phyloP scores from a whole-genome alignment of 2,329 filamentous ascomycete genomes.

The Thielaviopsis punctulata region DNA sequence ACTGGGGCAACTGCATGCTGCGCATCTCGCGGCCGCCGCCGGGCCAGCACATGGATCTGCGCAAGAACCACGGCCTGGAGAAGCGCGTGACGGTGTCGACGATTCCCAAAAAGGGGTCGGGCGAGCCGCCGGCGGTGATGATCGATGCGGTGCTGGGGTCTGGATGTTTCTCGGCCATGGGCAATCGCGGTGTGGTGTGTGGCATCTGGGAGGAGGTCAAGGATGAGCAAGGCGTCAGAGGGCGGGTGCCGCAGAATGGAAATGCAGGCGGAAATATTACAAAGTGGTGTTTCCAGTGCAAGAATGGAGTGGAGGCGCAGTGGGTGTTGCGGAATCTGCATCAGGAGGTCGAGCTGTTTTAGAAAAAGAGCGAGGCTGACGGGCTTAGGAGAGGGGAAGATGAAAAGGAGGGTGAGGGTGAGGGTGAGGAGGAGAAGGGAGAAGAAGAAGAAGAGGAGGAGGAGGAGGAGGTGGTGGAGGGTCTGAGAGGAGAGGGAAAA shows the following conservation, averaged over 20 bases:
- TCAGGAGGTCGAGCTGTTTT: constrained; percentile 28
- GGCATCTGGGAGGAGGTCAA: constrained; percentile 71
- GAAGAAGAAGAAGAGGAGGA: too few species aligned
- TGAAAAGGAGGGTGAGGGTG: background rate
- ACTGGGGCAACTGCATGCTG: constrained; percentile 70
- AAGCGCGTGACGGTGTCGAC: constrained; percentile 71
- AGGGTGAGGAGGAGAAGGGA: background rate
- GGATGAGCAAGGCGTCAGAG: constrained; percentile 39
- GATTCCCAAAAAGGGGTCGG: constrained; percentile 42
- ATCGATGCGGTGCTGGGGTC: constrained; percentile 75
- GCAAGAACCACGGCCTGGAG: constrained; percentile 49
- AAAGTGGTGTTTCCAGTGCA: constrained; percentile 48
- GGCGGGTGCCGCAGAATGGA: constrained; percentile 33
- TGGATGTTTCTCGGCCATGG: constrained; percentile 69
- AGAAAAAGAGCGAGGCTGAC: constrained; percentile 1
- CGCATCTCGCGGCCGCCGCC: constrained; percentile 63
- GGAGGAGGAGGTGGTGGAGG: too few species aligned
- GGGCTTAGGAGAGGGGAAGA: background rate
- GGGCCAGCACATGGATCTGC: constrained; percentile 39
- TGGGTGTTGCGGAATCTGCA: constrained; percentile 41
- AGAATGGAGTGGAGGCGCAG: constrained; percentile 32
- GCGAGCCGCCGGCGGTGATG: constrained; percentile 41
- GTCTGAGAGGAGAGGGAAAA: too few species aligned
- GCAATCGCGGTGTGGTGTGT: constrained; percentile 71
- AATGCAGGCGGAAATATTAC: constrained; percentile 36